Conservation (phyloP, 768 basidiomycete genomes). For the Hypsizygus marmoreus region DNA sequence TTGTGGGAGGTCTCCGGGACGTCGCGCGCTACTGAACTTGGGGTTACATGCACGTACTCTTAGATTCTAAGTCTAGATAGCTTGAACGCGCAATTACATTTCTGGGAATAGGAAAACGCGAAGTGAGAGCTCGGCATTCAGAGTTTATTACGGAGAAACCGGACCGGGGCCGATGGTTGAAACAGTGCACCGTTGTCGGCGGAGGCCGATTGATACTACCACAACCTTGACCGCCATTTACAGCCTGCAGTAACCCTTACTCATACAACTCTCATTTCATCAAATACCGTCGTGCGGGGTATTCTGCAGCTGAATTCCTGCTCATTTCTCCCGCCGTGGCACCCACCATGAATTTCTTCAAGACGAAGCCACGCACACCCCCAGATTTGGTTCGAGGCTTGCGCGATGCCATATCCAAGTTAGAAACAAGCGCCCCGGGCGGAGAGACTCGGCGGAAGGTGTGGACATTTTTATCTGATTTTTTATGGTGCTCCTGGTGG, state of each 20-base stretch:
- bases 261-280: slow-evolving; percentile 5
- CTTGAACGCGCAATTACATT: too few species aligned
- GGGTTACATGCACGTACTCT: too few species aligned
- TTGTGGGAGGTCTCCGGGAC: too few species aligned
- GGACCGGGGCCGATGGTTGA: not conserved
- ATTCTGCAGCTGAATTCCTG: not conserved
- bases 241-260: too few species aligned
- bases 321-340: slow-evolving; percentile 2
- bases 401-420: slow-evolving; percentile 73
- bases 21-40: too few species aligned
- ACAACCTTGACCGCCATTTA: slow-evolving; percentile 16
- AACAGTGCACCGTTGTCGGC: slow-evolving; percentile 3
- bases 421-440: slow-evolving; percentile 75
- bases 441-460: slow-evolving; percentile 83
- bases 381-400: slow-evolving; percentile 84
- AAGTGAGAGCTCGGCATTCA: too few species aligned
- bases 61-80: too few species aligned
- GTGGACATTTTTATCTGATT: slow-evolving; percentile 18
- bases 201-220: slow-evolving; percentile 10
- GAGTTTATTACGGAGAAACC: too few species aligned
- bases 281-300: slow-evolving; percentile 1
- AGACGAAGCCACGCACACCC: slow-evolving; percentile 84
- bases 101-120: too few species aligned
- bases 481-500: not conserved
- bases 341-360: slow-evolving; percentile 88